Conservation (phyloP, 1,284 basidiomycete genomes). For the Hypsizygus ulmarius region DNA sequence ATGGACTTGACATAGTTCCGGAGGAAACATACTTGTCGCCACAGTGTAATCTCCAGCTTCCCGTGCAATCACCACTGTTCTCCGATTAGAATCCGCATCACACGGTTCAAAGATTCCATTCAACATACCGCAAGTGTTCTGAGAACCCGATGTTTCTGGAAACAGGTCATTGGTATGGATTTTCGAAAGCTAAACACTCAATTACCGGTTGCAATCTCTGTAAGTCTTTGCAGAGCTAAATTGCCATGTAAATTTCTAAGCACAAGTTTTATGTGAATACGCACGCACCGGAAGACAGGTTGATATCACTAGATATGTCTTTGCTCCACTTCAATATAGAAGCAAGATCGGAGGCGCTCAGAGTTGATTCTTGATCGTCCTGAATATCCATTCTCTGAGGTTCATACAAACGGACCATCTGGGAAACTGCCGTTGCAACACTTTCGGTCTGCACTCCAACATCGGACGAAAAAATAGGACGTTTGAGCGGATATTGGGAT, state of each 20-base stretch:
- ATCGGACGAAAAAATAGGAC: constrained; percentile 55
- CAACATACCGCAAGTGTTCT: constrained; percentile 54
- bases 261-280: not conserved
- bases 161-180: constrained; percentile 3
- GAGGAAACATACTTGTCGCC: constrained; percentile 60
- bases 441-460: constrained; percentile 63
- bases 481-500: constrained; percentile 47
- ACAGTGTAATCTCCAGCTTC: constrained; percentile 69
- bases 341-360: constrained; percentile 57
- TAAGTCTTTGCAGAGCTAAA: constrained; percentile 59
- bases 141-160: constrained; percentile 61
- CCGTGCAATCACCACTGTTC: constrained; percentile 56
- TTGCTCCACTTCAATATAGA: constrained; percentile 69
- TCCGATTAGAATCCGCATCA: no score
- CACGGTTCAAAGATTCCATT: no score
- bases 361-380: constrained; percentile 52
- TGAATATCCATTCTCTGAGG: constrained; percentile 34
- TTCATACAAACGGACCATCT: constrained; percentile 31
- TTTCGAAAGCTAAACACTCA: constrained; percentile 3
- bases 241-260: constrained; percentile 9
- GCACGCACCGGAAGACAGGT: constrained; percentile 52
- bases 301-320: constrained; percentile 70
- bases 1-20: constrained; percentile 62
- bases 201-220: constrained; percentile 65
- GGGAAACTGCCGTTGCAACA: constrained; percentile 34